A percentile compares a stretch with the other conserved stretches of the same genome.
Evolutionary conservation across 2,329 filamentous ascomycete species (phyloP).

Genomic region (Diaporthe ilicicola): DNA sequence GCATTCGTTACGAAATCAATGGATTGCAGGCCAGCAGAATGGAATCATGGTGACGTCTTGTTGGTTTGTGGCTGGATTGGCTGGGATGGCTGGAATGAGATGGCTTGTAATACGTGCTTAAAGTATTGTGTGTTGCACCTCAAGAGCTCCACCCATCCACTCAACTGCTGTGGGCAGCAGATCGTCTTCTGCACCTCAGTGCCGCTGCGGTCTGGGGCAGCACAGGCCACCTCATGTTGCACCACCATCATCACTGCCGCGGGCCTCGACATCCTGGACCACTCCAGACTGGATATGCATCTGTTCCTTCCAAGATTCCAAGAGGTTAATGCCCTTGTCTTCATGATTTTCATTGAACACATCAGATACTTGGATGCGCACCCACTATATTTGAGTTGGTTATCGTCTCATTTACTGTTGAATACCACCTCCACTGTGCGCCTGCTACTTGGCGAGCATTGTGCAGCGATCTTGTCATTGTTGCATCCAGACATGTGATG

Average conservation of each 20-base stretch:
- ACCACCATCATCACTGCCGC: too few relatives aligned
- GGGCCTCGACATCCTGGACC: too few relatives aligned
- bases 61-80: constrained; percentile 1
- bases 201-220: constrained; percentile 10
- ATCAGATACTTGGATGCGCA: too few relatives aligned
- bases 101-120: neutral
- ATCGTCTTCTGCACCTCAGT: constrained; percentile 4
- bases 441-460: neutral
- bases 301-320: neutral
- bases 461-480: neutral
- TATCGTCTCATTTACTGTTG: too few relatives aligned
- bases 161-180: neutral
- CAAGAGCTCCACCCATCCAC: neutral
- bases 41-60: neutral
- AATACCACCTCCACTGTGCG: too few relatives aligned
- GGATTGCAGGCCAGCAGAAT: neutral
- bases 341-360: too few relatives aligned
- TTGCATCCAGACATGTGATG: neutral
- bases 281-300: too few relatives aligned
- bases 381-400: too few relatives aligned
- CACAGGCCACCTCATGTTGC: neutral
- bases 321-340: too few relatives aligned
- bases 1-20: neutral
- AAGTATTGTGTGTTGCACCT: neutral
- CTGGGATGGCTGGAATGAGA: constrained; percentile 16